Base-by-base conservation (phyloP, 805 yeast species). In the Spathaspora arborariae region DNA sequence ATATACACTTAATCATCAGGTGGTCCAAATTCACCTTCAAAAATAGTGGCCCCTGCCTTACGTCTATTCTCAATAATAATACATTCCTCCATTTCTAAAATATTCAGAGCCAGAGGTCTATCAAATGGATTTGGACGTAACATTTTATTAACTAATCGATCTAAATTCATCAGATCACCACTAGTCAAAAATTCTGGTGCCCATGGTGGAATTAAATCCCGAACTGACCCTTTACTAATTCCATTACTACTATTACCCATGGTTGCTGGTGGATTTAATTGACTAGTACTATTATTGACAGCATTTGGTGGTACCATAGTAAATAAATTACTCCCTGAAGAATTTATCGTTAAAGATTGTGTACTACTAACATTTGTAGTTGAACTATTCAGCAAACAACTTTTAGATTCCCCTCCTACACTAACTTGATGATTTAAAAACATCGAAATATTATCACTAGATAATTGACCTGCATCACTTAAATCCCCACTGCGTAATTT, bases 21-120 rank as follows among this genome's bases (percentile, higher is more conserved):
- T 8, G 97, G 96, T 0, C 98, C 99, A 62, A 78, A 90, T 54
- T 94, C 97, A 16, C 97, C 98, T 68, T 92, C 99, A 58, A 84
- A 94, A 51, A 94, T 86, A 2, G 91, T 85, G 2, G 97, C 97
- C 4, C 98, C 97, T 5, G 96, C 88, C 60, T 85, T 86, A 44
- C 97, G 75, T 50, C 92, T 76, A 45, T 76, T 67, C 53, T 91
- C 96, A 35, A 94, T 91, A 48, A 83, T 78, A 40, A 78, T 74
- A 51, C 94, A 82, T 62, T 94, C 97, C 41, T 77, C 79, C 52
- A 83, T 74, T 45, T 73, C 76, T 46, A 94, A 67, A n/a, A 94
- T 74, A 50, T 81, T 79, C 21, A 70, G 76, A 0, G 96, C 92
- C 5, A 84, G 80, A n/a, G 97, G 96, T 51, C 99, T 73, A 44